Percentiles rank a stretch among this genome's conserved stretches.
Evolutionary conservation across 2,329 filamentous ascomycete genomes (phyloP).

Genomic region (Chaetomiaceae sp.): DNA sequence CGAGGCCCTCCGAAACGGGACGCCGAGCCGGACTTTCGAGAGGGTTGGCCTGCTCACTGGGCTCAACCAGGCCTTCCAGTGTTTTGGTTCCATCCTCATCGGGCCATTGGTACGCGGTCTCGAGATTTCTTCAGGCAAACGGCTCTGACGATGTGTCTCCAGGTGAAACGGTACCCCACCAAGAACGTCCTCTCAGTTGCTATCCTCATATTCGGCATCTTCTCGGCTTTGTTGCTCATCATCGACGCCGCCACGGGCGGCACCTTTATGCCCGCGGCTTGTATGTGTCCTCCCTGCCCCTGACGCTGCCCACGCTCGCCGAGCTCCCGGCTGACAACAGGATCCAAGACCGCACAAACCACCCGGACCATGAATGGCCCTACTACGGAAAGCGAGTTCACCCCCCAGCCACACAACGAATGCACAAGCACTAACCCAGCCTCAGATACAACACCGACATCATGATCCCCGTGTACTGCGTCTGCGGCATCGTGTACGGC

Average conservation of each 20-base stretch:
- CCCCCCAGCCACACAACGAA: neutral
- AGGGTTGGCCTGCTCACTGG: slow-evolving; percentile 44
- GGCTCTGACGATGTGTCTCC: neutral
- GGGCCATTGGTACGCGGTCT: slow-evolving; percentile 43
- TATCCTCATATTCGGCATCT: slow-evolving; percentile 42
- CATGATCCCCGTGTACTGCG: slow-evolving; percentile 46
- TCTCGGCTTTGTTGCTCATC: slow-evolving; percentile 44
- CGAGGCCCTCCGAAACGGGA: slow-evolving; percentile 33
- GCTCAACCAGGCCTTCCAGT: slow-evolving; percentile 48
- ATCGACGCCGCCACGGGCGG: slow-evolving; percentile 46
- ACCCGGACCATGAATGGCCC: slow-evolving; percentile 36
- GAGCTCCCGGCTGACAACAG: neutral
- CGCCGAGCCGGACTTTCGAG: slow-evolving; percentile 39
- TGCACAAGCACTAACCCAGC: neutral
- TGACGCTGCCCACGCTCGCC: too few relatives aligned
- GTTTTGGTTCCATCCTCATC: slow-evolving; percentile 47
- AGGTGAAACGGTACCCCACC: slow-evolving; percentile 38
- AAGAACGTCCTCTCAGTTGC: slow-evolving; percentile 42
- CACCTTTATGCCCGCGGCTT: slow-evolving; percentile 34
- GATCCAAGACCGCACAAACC: slow-evolving; percentile 25
- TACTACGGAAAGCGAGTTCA: slow-evolving; percentile 37
- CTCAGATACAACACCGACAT: slow-evolving; percentile 42
- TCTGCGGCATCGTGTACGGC: slow-evolving; percentile 40
- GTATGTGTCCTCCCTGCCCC: neutral
- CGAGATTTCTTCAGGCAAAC: neutral